A percentile compares a stretch with the other conserved stretches of the same genome.
Evolutionary conservation across 805 yeast species (phyloP).

Genomic region (Kuraishia capsulata): DNA sequence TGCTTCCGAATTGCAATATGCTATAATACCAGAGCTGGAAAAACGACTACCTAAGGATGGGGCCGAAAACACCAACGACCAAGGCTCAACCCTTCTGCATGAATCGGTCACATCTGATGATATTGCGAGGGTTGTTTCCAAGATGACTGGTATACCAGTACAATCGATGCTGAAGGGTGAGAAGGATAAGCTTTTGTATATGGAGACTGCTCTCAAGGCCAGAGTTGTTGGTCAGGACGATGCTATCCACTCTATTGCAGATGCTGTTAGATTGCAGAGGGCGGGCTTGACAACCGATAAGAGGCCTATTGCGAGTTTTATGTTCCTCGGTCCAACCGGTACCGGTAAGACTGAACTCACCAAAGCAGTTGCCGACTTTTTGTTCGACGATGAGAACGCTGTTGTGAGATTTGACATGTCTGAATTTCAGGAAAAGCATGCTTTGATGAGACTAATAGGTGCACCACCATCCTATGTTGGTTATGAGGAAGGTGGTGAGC

Average conservation of each 20-base stretch:
- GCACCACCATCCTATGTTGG: conserved; percentile 99
- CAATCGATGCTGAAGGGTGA: conserved; percentile 89
- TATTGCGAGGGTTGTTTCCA: conserved; percentile 83
- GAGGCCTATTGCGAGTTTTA: conserved; percentile 92
- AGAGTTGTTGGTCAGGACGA: conserved; percentile 94
- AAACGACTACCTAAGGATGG: conserved; percentile 43
- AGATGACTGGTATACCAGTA: conserved; percentile 95
- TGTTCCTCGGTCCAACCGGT: conserved; percentile 98
- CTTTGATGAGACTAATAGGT: conserved; percentile 86
- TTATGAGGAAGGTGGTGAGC: conserved; percentile 91
- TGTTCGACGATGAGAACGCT: conserved; percentile 82
- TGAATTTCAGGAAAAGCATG: conserved; percentile 92
- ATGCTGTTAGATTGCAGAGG: conserved; percentile 91
- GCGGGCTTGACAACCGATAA: conserved; percentile 94
- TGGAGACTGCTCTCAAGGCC: conserved; percentile 71
- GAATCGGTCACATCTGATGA: conserved; percentile 93
- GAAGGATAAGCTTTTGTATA: conserved; percentile 77
- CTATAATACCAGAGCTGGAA: conserved; percentile 77
- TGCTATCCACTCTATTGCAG: conserved; percentile 82
- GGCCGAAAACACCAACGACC: conserved; percentile 24
- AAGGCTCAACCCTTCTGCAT: conserved; percentile 44
- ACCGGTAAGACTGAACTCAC: conserved; percentile 97
- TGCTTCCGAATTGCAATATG: conserved; percentile 85
- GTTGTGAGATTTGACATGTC: conserved; percentile 95
- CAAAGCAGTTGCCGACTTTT: conserved; percentile 82